Conservation (phyloP, 805 yeast species). For the Phaffomyces thermotolerans region DNA sequence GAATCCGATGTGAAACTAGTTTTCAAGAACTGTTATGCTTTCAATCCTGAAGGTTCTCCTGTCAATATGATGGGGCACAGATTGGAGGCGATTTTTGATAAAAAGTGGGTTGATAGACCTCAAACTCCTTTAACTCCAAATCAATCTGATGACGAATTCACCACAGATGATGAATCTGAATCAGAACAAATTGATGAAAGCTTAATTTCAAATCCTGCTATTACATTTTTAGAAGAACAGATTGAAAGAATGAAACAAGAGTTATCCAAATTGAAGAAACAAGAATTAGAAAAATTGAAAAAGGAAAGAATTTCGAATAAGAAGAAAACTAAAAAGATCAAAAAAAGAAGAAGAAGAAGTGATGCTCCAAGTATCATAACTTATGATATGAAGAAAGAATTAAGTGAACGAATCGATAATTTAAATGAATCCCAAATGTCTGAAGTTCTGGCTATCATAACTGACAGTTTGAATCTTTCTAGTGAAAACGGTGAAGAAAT, state of each 20-base stretch:
- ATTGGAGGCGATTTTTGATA: constrained; percentile 77
- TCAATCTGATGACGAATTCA: constrained; percentile 26
- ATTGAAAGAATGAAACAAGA: constrained; percentile 79
- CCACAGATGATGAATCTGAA: constrained; percentile 39
- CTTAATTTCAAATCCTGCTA: constrained; percentile 79
- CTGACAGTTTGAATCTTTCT: constrained; percentile 60
- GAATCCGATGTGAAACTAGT: constrained; percentile 77
- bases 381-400: constrained; percentile 93
- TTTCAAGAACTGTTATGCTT: constrained; percentile 81
- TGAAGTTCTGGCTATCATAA: constrained; percentile 77
- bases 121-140: constrained; percentile 39
- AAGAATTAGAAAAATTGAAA: constrained; percentile 59
- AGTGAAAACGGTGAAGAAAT: constrained; percentile 76
- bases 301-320: constrained; percentile 46
- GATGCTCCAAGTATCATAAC: constrained; percentile 45
- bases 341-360: constrained; percentile 24
- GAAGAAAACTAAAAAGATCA: constrained; percentile 30
- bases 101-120: constrained; percentile 85
- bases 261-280: constrained; percentile 72
- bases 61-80: constrained; percentile 94
- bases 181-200: constrained; percentile 55
- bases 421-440: constrained; percentile 74
- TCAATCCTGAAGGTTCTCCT: constrained; percentile 96
- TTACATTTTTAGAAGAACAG: constrained; percentile 82
- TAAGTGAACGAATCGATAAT: constrained; percentile 76